Evolutionary conservation across 2,329 filamentous ascomycete species (phyloP), one percentile per base, ranked within the genome.

Genomic region (Paecilomyces dactylethromorphus): DNA sequence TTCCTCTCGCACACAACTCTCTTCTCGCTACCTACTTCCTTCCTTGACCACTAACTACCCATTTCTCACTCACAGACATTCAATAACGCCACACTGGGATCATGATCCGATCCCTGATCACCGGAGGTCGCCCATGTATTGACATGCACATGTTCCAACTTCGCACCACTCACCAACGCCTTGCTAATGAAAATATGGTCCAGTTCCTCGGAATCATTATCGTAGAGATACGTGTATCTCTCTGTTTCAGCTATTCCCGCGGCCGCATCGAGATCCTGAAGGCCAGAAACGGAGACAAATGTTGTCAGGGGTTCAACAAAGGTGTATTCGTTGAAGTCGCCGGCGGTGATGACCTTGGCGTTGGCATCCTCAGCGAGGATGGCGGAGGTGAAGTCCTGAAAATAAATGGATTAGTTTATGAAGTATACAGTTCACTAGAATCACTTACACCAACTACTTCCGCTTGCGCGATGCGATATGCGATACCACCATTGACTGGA

Each of bases 271-370:
- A 89, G 74, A 62, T 90, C 86, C 33, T 78, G 64, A 53, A 90
- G 75, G 1, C 82, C 80, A 0, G 84, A 87, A 21, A 79, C 74
- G 3, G 71, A 62, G 1, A 76, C 67, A 62, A 90, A 88, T 1
- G 74, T 74, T 60, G 78, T 69, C 54, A 90, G 71, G 1, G 87
- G 87, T 69, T 79, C 66, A 10, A 85, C 86, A 61, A 86, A 86
- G 4, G 81, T 69, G 68, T 88, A 90, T 70, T 91, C 88, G 77
- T 91, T 90, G 69, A 87, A 90, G 73, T 91, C 88, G 26, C 88
- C 88, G 0, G 84, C 82, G 2, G 79, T 74, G 60, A 90, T 80
- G 63, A 91, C 70, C 24, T 76, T 77, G 0, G 87, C 87, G 15
- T 80, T 72, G 11, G 76, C 69, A 71, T 89, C 82, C 49, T 79